phyloP scores from a whole-genome alignment of 1,139 yeast species.

The Scheffersomyces quercinus region DNA sequence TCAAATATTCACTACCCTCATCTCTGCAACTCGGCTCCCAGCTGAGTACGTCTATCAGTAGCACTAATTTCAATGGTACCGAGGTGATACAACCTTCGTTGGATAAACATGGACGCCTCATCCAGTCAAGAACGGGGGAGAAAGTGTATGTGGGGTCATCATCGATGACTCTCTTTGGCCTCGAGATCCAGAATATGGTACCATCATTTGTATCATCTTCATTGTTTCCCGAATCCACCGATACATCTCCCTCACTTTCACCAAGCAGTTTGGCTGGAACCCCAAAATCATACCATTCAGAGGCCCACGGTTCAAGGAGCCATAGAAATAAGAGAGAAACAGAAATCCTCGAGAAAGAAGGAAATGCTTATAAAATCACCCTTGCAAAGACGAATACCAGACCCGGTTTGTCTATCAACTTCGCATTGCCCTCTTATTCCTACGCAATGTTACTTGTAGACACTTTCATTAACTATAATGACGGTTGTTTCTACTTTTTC shows the following conservation, averaged over 20 bases:
- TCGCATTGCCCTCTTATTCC: conserved; percentile 73
- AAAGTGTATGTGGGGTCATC: conserved; percentile 76
- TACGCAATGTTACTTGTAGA: conserved; percentile 76
- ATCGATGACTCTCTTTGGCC: conserved; percentile 76
- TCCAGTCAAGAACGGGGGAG: conserved; percentile 74
- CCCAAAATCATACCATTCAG: conserved; percentile 7
- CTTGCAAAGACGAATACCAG: conserved; percentile 67
- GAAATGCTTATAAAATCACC: conserved; percentile 70
- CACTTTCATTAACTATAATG: conserved; percentile 75
- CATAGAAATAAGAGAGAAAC: conserved; percentile 32
- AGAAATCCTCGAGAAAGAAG: conserved; percentile 64
- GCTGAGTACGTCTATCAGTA: conserved; percentile 1
- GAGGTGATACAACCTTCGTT: conserved; percentile 67
- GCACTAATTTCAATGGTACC: conserved; percentile 1
- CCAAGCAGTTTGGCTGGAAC: conserved; percentile 7
- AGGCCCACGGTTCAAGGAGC: not conserved
- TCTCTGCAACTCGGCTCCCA: conserved; percentile 4
- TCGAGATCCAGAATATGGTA: conserved; percentile 69
- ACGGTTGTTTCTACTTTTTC: conserved; percentile 84
- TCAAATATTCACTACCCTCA: not conserved
- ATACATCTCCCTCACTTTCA: conserved; percentile 9
- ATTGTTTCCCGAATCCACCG: conserved; percentile 13
- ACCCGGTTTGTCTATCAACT: conserved; percentile 66
- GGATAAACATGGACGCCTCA: conserved; percentile 67
- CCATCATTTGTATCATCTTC: conserved; percentile 29